phyloP scores from a whole-genome alignment of 2,329 filamentous ascomycete species.

The Claviceps sp. region DNA sequence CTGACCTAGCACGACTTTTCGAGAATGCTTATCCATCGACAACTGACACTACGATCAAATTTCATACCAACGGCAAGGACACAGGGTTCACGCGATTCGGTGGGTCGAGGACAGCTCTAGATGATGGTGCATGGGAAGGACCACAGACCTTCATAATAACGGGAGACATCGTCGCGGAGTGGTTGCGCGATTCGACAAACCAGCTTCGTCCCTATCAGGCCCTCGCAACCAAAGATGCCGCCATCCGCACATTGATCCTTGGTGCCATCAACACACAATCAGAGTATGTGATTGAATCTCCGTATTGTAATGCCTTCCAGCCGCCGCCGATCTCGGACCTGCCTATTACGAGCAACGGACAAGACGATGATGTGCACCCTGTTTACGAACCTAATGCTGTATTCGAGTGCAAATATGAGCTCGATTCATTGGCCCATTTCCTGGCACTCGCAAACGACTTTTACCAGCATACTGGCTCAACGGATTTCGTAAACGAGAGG shows the following conservation, averaged over 20 bases:
- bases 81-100: conserved; percentile 23
- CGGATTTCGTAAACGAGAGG: conserved; percentile 61
- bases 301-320: conserved; percentile 98
- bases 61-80: conserved; percentile 56
- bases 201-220: conserved; percentile 83
- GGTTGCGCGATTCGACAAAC: conserved; percentile 86
- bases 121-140: conserved; percentile 62
- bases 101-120: conserved; percentile 17
- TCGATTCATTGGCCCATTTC: conserved; percentile 90
- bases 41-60: conserved; percentile 78
- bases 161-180: conserved; percentile 85
- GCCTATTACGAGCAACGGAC: conserved; percentile 58
- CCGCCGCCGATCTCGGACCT: conserved; percentile 76
- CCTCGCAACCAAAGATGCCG: conserved; percentile 67
- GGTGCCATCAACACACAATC: conserved; percentile 94
- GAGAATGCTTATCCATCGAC: conserved; percentile 85
- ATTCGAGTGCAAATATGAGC: conserved; percentile 98
- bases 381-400: conserved; percentile 72
- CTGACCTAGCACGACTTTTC: conserved; percentile 82
- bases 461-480: conserved; percentile 63
- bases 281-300: conserved; percentile 86
- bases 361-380: conserved; percentile 76
- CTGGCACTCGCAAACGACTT: conserved; percentile 78
- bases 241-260: conserved; percentile 66
- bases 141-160: conserved; percentile 89